Evolutionary conservation across 2,329 filamentous ascomycete species (phyloP), one percentile per base, ranked within the genome.

Genomic region (Aspergillus bombycis): DNA sequence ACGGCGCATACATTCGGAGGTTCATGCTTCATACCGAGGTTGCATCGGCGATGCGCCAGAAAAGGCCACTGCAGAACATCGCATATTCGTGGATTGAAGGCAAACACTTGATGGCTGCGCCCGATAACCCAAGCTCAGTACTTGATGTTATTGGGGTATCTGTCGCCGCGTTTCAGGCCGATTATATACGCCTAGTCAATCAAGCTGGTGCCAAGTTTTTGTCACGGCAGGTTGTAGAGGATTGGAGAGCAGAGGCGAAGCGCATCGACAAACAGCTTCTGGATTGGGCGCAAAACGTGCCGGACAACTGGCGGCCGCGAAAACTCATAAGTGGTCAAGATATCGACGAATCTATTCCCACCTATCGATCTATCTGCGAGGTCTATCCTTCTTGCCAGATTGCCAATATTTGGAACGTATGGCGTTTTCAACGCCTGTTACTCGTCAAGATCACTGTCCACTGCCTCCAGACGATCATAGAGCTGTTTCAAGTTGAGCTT

Each of bases 1-100:
- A 38, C 4, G 55, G 26, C 43, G 59, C 43, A 26, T 66, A 67
- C 41, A 41, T 70, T 45, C 62, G 57, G 56, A 62, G 50, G 59
- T 69, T 65, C 46, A 66, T 70, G 19, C 48, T 69, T 48, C 67
- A 69, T 65, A 61, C 50, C 36, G 68, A 69, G 56, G 61, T 68
- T 30, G 65, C 57, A 36, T 64, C 61, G 4, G 68, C 68, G 21
- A 62, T 69, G 46, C 67, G 67, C 19, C 67, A 69, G 58, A 58
- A 66, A 59, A 58, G 60, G 32, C 55, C 54, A 23, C 50, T 67
- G 26, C 58, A 63, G 28, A 50, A 23, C 26, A 60, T 55, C 30
- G 62, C 48, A 43, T 58, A 62, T 56, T 65, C 65, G 14, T 67
- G 65, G 60, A 57, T 68, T 52, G 53, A 32, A 12, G 48, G 53